Base-by-base conservation (phyloP, 2,329 filamentous ascomycete genomes). In the Scopulariopsis brevicaulis region DNA sequence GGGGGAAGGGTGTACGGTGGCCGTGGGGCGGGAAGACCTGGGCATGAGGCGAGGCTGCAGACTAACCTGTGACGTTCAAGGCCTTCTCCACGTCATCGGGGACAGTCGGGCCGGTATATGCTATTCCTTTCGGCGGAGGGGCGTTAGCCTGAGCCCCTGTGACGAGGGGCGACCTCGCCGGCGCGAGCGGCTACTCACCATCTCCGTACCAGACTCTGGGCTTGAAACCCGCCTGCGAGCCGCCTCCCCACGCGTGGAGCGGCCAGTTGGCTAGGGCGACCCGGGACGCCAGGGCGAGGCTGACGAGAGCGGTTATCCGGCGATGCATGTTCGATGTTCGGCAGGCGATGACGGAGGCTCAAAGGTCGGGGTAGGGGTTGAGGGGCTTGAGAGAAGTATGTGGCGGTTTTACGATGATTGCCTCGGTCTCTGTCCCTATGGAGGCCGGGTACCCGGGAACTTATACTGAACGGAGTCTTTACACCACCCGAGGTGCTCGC, bases 21-120 rank as follows among this genome's bases (percentile, higher is more conserved):
- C 18, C 11, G 4, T 40, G 5, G 4, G 37, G 37, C 37, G 14
- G 12, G 37, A 7, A 18, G 37, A 40, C 11, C 14, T 4, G 37
- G 37, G 37, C 4, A 40, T 11, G 25, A 24, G 22, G 35, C n/a
- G 24, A 43, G 5, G 20, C 18, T 18, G 14, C 12, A 8, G 14
- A 35, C 55, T 35, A n/a, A 56, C 55, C 28, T 12, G 56, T 57
- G 22, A 57, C 35, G 28, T 57, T 53, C 12, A 53, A 43, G 11
- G 50, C 56, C 6, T 11, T 43, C 12, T 53, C 40, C 20, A 57
- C 56, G 12, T 37, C 22, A 12, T 50, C 12, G 8, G 56, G 56
- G n/a, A 46, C 34, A 3, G 11, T 43, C 32, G 56, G 20, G 15
- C 56, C 56, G 34, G 37, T 50, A 32, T 57, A 53, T 20, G 34